These are phyloP conservation scores for Trichoderma harzianum DNA, from an alignment of 2,329 filamentous ascomycete genomes.

Conservation along the genomic window DNA sequence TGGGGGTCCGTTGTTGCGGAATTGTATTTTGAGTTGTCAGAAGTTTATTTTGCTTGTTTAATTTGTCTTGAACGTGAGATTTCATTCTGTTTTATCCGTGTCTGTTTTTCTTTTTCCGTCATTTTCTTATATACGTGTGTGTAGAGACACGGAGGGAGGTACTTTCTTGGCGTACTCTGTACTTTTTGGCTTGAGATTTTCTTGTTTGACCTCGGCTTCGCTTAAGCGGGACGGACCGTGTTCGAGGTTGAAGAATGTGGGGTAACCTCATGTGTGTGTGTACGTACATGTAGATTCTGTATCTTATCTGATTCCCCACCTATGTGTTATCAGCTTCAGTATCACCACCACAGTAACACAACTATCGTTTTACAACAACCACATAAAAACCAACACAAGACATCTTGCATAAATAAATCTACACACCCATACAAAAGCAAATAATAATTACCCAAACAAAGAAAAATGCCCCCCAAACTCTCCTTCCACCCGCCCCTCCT, in stretches of 20 bases:
- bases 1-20: not conserved
- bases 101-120: not conserved
- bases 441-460: not conserved
- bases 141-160: not conserved
- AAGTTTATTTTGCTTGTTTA: not conserved
- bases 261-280: not conserved
- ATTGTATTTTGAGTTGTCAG: not conserved
- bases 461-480: slow-evolving; percentile 32
- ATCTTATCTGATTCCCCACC: not conserved
- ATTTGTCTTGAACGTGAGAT: not conserved
- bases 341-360: not conserved
- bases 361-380: not conserved
- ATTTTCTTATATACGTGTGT: not conserved
- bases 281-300: not conserved
- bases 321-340: not conserved
- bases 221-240: not conserved
- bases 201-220: not conserved
- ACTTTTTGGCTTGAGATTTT: no score
- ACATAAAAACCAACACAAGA: not conserved
- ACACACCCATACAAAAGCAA: not conserved
- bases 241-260: not conserved
- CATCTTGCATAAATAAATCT: not conserved
- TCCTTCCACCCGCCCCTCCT: slow-evolving; percentile 62
- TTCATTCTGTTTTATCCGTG: not conserved
- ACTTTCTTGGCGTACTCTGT: not conserved